phyloP scores from a whole-genome alignment of 139 green algal species.

The Haematococcus sp. region DNA sequence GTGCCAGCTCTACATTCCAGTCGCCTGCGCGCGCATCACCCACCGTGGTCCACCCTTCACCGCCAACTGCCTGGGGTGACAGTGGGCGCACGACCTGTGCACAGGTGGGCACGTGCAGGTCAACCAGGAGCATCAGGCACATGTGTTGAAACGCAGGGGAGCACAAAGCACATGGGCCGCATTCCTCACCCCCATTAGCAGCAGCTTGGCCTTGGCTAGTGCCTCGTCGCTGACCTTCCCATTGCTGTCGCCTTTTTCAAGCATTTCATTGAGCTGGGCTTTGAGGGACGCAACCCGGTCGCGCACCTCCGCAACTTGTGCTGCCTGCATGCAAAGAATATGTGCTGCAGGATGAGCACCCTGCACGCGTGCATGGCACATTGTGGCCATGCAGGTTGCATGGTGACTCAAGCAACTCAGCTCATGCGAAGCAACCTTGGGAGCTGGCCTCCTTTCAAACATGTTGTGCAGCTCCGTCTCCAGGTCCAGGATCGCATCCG shows the following conservation, averaged over 20 bases:
- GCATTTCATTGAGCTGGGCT: background rate
- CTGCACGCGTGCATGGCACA: no score
- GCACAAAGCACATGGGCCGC: background rate
- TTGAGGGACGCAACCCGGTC: background rate
- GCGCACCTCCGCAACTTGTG: background rate
- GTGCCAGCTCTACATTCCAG: background rate
- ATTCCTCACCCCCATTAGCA: background rate
- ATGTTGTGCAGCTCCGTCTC: no score
- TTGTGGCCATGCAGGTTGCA: no score
- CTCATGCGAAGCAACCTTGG: no score
- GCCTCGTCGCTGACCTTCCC: background rate
- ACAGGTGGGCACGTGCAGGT: slow-evolving; percentile 24
- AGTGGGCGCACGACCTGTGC: background rate
- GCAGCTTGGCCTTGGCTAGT: background rate
- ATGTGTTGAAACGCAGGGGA: no score
- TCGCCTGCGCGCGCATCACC: slow-evolving; percentile 1
- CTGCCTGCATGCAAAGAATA: background rate
- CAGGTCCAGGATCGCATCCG: no score
- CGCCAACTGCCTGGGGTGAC: background rate
- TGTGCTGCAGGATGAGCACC: no score
- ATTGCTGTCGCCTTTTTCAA: background rate
- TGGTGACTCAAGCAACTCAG: no score
- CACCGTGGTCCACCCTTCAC: slow-evolving; percentile 18
- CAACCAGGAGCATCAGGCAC: background rate
- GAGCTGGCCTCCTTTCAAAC: no score